Conservation (phyloP, 441 rosid species). For the Populus hybrid region DNA sequence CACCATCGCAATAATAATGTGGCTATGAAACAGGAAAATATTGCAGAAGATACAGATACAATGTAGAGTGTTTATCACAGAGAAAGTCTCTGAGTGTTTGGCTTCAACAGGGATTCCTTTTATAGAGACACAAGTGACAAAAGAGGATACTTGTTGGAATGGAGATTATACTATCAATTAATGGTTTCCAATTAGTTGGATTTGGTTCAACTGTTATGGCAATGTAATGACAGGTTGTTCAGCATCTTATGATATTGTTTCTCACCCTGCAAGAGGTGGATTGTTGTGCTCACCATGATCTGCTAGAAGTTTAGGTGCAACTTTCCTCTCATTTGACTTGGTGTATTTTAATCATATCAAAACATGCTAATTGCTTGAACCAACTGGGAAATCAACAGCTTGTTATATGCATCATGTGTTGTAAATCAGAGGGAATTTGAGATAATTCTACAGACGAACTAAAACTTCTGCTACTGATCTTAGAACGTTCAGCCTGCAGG, state of each 20-base stretch:
- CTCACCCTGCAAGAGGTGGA: background rate
- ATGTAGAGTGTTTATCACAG: background rate
- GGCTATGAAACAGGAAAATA: background rate
- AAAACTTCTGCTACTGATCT: no score
- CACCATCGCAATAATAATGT: conserved; percentile 29
- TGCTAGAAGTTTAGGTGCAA: background rate
- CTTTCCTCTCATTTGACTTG: background rate
- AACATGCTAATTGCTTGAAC: no score
- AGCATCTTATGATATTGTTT: no score
- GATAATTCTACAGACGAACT: no score
- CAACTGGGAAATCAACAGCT: no score
- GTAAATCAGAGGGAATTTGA: no score
- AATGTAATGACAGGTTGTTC: background rate
- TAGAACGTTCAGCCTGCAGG: no score
- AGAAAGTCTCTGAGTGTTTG: background rate
- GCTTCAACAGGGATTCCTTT: background rate
- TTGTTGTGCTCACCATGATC: background rate
- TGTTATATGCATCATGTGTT: no score
- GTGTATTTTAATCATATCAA: no score
- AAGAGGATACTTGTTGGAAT: background rate
- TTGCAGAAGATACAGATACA: background rate
- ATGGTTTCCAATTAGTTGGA: background rate
- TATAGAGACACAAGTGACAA: background rate
- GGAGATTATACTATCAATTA: background rate
- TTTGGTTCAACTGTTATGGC: background rate